These are phyloP conservation scores for Actinomortierella ambigua DNA, from an alignment of 371 early-diverging fungal species.

Conservation along the genomic window DNA sequence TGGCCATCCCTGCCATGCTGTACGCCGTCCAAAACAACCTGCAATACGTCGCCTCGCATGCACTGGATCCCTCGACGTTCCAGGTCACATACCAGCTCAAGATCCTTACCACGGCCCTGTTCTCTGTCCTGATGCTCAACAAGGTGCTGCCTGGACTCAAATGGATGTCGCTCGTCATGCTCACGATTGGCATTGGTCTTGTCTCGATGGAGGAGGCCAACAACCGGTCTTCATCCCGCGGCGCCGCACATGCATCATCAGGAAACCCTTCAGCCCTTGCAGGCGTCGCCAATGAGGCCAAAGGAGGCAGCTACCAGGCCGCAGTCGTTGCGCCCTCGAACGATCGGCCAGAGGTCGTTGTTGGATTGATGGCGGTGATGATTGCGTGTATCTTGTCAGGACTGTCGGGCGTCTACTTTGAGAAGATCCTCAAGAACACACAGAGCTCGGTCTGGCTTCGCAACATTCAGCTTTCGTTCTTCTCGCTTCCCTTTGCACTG, in stretches of 20 bases:
- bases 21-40: conserved; percentile 96
- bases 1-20: conserved; percentile 86
- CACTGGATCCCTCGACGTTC: conserved; percentile 94
- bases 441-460: conserved; percentile 82
- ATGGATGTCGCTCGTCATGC: conserved; percentile 83
- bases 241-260: no score
- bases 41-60: conserved; percentile 89
- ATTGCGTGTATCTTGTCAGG: conserved; percentile 92
- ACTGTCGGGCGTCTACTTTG: conserved; percentile 95
- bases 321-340: conserved; percentile 13
- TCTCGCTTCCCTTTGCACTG: conserved; percentile 70
- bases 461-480: conserved; percentile 88
- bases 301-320: no score
- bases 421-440: conserved; percentile 77
- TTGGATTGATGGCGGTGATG: conserved; percentile 78
- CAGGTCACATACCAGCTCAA: conserved; percentile 97
- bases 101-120: conserved; percentile 94
- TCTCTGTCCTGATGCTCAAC: conserved; percentile 81
- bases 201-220: conserved; percentile 72
- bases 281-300: background rate
- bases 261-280: conserved; percentile 28
- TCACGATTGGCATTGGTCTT: conserved; percentile 88
- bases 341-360: conserved; percentile 47
- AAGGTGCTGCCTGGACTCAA: conserved; percentile 68
- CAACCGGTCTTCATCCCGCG: conserved; percentile 17